Conservation (phyloP, 2,329 filamentous ascomycete species). For the Arthrobotrys sphaeroides region DNA sequence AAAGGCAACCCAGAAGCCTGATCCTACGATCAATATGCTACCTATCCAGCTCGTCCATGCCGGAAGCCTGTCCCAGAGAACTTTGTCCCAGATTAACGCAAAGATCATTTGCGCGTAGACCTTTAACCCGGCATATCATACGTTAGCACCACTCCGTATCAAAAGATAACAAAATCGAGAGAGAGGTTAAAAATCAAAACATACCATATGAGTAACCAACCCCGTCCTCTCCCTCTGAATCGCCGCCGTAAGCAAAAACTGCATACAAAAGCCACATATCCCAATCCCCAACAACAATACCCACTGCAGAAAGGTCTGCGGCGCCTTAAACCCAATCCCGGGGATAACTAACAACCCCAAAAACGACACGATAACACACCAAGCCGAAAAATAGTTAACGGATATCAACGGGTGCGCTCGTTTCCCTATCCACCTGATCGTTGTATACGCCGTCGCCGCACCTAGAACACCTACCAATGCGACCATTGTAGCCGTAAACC, state of each 20-base stretch:
- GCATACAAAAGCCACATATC: slow-evolving; percentile 80
- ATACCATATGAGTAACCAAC: slow-evolving; percentile 67
- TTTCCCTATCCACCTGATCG: slow-evolving; percentile 80
- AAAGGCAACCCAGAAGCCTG: slow-evolving; percentile 72
- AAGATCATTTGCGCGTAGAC: slow-evolving; percentile 77
- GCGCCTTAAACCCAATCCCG: slow-evolving; percentile 68
- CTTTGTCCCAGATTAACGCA: slow-evolving; percentile 71
- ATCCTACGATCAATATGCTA: slow-evolving; percentile 71
- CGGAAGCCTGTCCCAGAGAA: slow-evolving; percentile 71
- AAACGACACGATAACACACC: slow-evolving; percentile 74
- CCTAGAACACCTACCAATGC: slow-evolving; percentile 82
- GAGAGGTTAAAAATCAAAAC: slow-evolving; percentile 58
- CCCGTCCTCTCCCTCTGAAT: slow-evolving; percentile 76
- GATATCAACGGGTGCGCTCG: slow-evolving; percentile 83
- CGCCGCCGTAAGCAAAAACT: slow-evolving; percentile 83
- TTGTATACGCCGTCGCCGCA: slow-evolving; percentile 76
- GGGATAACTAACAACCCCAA: slow-evolving; percentile 69
- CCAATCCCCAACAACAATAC: slow-evolving; percentile 74
- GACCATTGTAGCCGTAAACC: slow-evolving; percentile 74
- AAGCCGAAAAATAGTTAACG: slow-evolving; percentile 82
- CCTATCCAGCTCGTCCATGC: slow-evolving; percentile 69
- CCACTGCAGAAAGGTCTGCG: slow-evolving; percentile 70
- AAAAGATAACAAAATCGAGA: too few species aligned
- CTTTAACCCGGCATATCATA: slow-evolving; percentile 71
- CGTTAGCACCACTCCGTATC: slow-evolving; percentile 61